A percentile compares a stretch with the other conserved stretches of the same genome.
Conservation (phyloP, 441 rosid genomes). For the Hura crepitans region DNA sequence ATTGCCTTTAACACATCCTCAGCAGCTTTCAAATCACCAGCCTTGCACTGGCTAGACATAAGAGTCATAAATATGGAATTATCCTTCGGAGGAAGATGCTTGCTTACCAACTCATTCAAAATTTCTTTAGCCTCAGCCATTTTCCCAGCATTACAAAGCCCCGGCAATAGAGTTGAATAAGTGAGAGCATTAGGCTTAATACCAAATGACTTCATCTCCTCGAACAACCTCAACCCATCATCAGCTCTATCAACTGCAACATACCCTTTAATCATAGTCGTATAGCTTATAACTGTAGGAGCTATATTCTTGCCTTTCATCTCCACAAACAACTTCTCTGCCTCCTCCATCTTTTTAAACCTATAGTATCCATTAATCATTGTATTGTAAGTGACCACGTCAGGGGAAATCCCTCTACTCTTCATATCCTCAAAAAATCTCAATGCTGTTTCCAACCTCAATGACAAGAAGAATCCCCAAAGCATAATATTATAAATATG, state of each 20-base stretch:
- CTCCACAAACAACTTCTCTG: slow-evolving; percentile 76
- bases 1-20: slow-evolving; percentile 72
- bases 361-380: slow-evolving; percentile 68
- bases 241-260: slow-evolving; percentile 48
- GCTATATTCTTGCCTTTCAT: slow-evolving; percentile 69
- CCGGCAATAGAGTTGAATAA: slow-evolving; percentile 75
- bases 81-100: slow-evolving; percentile 64
- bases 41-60: slow-evolving; percentile 53
- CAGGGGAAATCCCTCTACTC: slow-evolving; percentile 51
- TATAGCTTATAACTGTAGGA: slow-evolving; percentile 74
- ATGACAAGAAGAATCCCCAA: slow-evolving; percentile 83
- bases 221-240: slow-evolving; percentile 63
- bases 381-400: slow-evolving; percentile 73
- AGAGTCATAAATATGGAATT: slow-evolving; percentile 61
- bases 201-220: slow-evolving; percentile 62
- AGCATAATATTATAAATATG: slow-evolving; percentile 77
- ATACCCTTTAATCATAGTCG: slow-evolving; percentile 85
- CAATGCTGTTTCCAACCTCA: slow-evolving; percentile 63
- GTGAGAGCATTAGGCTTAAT: slow-evolving; percentile 65
- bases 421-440: slow-evolving; percentile 85
- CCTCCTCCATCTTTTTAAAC: slow-evolving; percentile 79
- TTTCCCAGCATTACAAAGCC: slow-evolving; percentile 67
- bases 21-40: slow-evolving; percentile 72
- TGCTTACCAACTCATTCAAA: slow-evolving; percentile 63
- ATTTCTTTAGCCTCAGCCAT: slow-evolving; percentile 53